Evolutionary conservation across 129 eudicot genomes (phyloP), one percentile per base, ranked within the genome.

Genomic region (Mikania micrantha): DNA sequence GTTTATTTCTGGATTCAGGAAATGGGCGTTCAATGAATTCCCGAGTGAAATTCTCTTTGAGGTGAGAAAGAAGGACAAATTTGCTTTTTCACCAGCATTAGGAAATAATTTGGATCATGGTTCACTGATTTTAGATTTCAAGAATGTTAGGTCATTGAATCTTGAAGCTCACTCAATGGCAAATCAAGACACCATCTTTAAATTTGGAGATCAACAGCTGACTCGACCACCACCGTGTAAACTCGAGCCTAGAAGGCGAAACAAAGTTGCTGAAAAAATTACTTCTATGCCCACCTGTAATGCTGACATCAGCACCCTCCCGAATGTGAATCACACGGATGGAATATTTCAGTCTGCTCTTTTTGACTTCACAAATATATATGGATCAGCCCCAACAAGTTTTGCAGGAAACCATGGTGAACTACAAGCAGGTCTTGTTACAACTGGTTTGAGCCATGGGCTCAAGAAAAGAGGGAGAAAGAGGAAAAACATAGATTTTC

Each of bases 391-490:
- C 45, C 72, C 60, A 45, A 38, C 69, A 32, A 59, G 36, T 60
- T 31, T 40, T 35, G 47, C 66, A 52, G 78, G 60, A 28, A 80
- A 54, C 65, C 65, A 56, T 36, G 67, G 74, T 20, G 68, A 74
- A 60, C 68, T 77, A 38, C 80, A 71, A n/a, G 54, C 42, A 56
- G 82, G 63, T 17, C 40, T 16, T 15, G 62, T 48, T 35, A 32
- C 75, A 41, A 7, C 72, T 52, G 50, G 36, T 31, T 49, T 75
- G 39, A 60, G n/a, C 67, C 47, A 62, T 75, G 77, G 74, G 61
- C 75, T 50, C 5, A 81, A 49, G 64, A 80, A 85, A 44, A 67
- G 88, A 67, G 83, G 81, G 69, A 67, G 87, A 76, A 76, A 80
- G 76, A 79, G 74, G 78, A 80, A 82, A 63, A 24, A 79, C 29